These are phyloP conservation scores for Chaetomiaceae sp. DNA, from an alignment of 2,329 filamentous ascomycete genomes.

Conservation along the genomic window DNA sequence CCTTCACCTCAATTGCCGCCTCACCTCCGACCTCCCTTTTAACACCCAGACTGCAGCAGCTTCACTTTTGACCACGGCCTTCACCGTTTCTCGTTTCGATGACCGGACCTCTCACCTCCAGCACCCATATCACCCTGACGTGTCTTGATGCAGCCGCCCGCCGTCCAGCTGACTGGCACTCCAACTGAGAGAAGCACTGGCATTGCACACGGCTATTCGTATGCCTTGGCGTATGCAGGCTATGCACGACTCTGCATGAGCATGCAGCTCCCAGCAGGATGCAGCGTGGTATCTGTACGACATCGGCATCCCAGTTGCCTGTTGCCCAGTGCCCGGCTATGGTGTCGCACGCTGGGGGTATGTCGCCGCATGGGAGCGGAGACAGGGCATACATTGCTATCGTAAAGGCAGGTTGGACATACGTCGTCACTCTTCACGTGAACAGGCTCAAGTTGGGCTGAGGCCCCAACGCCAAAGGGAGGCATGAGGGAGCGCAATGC, in stretches of 20 bases:
- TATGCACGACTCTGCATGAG: background rate
- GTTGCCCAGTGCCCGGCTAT: background rate
- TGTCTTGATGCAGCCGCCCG: background rate
- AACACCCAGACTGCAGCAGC: background rate
- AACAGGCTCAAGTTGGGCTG: background rate
- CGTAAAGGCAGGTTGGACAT: too few species aligned
- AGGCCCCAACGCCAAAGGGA: background rate
- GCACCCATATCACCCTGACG: background rate
- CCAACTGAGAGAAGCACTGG: background rate
- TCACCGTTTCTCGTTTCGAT: constrained; percentile 3
- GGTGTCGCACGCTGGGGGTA: background rate
- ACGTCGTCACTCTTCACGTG: too few species aligned
- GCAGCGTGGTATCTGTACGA: background rate
- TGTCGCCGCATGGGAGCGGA: background rate
- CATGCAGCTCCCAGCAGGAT: background rate
- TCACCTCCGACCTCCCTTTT: background rate
- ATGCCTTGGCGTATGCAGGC: background rate
- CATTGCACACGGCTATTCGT: too few species aligned
- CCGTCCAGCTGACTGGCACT: background rate
- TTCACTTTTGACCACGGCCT: background rate
- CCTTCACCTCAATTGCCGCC: background rate
- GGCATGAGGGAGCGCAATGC: background rate
- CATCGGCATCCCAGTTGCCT: background rate
- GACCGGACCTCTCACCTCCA: background rate
- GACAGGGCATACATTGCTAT: background rate